Percentiles rank a stretch among this genome's conserved stretches.
phyloP scores from a whole-genome alignment of 108 stramenopile genomes.

The Cyclotella kingstonii region DNA sequence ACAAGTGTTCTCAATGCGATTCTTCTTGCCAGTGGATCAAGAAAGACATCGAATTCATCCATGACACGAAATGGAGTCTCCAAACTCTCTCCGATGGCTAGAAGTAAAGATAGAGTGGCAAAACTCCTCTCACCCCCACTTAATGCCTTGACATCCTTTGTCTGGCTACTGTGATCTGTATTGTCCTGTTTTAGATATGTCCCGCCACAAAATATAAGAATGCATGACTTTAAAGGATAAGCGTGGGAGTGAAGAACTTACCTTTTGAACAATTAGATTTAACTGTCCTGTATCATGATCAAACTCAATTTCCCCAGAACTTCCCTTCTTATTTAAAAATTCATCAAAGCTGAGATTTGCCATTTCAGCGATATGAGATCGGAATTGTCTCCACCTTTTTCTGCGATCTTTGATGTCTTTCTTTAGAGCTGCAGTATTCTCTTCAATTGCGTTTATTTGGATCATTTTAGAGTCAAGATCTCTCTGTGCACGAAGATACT shows the following conservation, averaged over 20 bases:
- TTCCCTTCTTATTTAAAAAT: slow-evolving; percentile 76
- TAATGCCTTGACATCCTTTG: slow-evolving; percentile 82
- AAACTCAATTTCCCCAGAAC: slow-evolving; percentile 69
- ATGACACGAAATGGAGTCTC: slow-evolving; percentile 97
- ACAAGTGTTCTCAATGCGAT: slow-evolving; percentile 79
- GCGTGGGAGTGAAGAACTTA: too few species aligned
- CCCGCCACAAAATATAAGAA: not conserved
- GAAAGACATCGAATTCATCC: slow-evolving; percentile 99
- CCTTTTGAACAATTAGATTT: slow-evolving; percentile 71
- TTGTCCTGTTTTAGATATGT: slow-evolving; percentile 32
- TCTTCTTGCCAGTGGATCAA: slow-evolving; percentile 90
- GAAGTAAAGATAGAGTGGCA: slow-evolving; percentile 87
- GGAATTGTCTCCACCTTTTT: slow-evolving; percentile 58
- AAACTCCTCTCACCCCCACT: slow-evolving; percentile 86
- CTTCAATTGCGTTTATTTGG: slow-evolving; percentile 51
- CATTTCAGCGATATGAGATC: slow-evolving; percentile 54
- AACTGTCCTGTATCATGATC: slow-evolving; percentile 62
- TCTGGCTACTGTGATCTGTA: slow-evolving; percentile 58
- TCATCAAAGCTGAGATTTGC: slow-evolving; percentile 72
- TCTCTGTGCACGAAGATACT: slow-evolving; percentile 62
- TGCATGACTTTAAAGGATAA: too few species aligned
- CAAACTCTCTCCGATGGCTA: slow-evolving; percentile 87
- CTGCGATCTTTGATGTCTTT: slow-evolving; percentile 53
- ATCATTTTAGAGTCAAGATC: slow-evolving; percentile 54
- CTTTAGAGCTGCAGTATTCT: slow-evolving; percentile 27